phyloP scores from a whole-genome alignment of 176 grass and related monocot species.

The Dendrocalamus sinicus region DNA sequence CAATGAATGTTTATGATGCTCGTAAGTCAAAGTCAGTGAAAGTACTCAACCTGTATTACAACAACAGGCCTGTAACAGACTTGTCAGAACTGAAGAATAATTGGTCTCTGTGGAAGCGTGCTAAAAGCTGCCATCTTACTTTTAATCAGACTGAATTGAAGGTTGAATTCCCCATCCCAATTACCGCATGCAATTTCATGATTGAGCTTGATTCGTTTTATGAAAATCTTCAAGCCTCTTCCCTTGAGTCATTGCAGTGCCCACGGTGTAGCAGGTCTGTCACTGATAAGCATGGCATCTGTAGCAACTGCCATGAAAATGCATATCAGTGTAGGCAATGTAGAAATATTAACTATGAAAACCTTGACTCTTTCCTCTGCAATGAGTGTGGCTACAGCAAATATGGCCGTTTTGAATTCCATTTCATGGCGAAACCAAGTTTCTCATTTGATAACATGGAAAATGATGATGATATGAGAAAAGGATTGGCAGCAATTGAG shows the following conservation, averaged over 20 bases:
- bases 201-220: conserved; percentile 99
- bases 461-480: conserved; percentile 98
- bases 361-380: conserved; percentile 97
- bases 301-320: conserved; percentile 98
- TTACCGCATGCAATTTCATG: conserved; percentile 98
- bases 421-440: conserved; percentile 98
- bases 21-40: conserved; percentile 96
- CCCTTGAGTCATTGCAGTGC: conserved; percentile 97
- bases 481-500: conserved; percentile 95
- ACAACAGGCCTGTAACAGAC: conserved; percentile 81
- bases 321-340: conserved; percentile 98
- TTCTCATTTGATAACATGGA: conserved; percentile 99
- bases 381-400: conserved; percentile 99
- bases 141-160: conserved; percentile 94
- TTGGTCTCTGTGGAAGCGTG: conserved; percentile 98
- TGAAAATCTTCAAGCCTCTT: conserved; percentile 98
- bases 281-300: conserved; percentile 97
- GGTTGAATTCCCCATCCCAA: conserved; percentile 95
- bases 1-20: conserved; percentile 99
- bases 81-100: conserved; percentile 97
- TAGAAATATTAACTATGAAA: conserved; percentile 98
- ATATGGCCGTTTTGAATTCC: conserved; percentile 99
- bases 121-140: conserved; percentile 92
- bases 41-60: conserved; percentile 95
- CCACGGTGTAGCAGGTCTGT: conserved; percentile 94